A percentile compares a stretch with the other conserved stretches of the same genome.
Conservation (phyloP, 2,329 filamentous ascomycete genomes). For the Sporothrix variecibatus region DNA sequence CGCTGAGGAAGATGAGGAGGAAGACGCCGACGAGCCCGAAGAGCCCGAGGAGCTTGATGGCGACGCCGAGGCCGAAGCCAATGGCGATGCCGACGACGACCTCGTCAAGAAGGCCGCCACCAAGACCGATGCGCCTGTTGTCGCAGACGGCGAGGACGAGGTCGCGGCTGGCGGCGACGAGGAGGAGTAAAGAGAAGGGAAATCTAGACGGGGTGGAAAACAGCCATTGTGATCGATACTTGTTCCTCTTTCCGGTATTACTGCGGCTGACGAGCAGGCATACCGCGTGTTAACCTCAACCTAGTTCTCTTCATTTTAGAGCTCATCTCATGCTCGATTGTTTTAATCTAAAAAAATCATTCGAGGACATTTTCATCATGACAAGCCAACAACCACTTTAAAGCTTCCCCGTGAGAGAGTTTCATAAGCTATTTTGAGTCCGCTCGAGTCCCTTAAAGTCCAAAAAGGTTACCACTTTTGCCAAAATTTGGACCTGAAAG, state of each 20-base stretch:
- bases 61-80: conserved; percentile 35
- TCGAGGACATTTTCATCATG: too few species aligned
- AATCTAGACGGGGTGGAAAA: background rate
- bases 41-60: conserved; percentile 36
- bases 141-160: conserved; percentile 23
- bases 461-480: too few species aligned
- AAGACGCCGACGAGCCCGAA: conserved; percentile 39
- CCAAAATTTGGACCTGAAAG: too few species aligned
- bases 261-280: background rate
- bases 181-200: conserved; percentile 25
- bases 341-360: too few species aligned
- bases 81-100: conserved; percentile 25
- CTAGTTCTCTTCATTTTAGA: too few species aligned
- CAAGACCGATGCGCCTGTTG: conserved; percentile 28
- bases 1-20: conserved; percentile 33
- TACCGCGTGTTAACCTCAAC: background rate
- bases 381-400: too few species aligned
- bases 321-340: too few species aligned
- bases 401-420: too few species aligned
- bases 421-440: too few species aligned
- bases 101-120: conserved; percentile 25
- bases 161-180: conserved; percentile 30
- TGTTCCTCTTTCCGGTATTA: background rate
- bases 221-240: background rate
- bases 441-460: too few species aligned